These are phyloP conservation scores for Hirschfeldia incana DNA, from an alignment of 345 rosid species.

Conservation along the genomic window DNA sequence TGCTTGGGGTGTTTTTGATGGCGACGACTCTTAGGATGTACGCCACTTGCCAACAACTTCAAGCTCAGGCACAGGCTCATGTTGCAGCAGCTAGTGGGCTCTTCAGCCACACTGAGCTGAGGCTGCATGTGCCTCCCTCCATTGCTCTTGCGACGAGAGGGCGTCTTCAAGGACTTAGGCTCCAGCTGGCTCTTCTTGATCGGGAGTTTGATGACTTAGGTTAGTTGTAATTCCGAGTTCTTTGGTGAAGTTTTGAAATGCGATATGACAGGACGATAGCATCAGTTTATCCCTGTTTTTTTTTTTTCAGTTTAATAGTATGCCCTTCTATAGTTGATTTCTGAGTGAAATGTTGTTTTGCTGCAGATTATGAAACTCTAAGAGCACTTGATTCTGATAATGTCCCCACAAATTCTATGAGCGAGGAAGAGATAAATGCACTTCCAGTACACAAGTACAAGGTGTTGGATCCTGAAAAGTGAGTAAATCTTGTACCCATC, in stretches of 20 bases:
- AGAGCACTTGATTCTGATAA: slow-evolving; percentile 90
- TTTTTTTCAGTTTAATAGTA: background rate
- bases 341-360: slow-evolving; percentile 3
- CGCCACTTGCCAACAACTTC: slow-evolving; percentile 92
- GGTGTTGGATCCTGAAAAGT: slow-evolving; percentile 55
- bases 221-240: slow-evolving; percentile 18
- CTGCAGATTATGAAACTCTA: slow-evolving; percentile 85
- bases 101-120: slow-evolving; percentile 82
- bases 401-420: slow-evolving; percentile 70
- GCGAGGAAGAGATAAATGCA: slow-evolving; percentile 91
- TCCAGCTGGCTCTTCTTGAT: slow-evolving; percentile 96
- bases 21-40: slow-evolving; percentile 92
- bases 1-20: slow-evolving; percentile 84
- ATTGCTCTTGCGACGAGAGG: slow-evolving; percentile 90
- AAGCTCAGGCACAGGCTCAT: slow-evolving; percentile 93
- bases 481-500: slow-evolving; percentile 1
- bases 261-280: background rate
- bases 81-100: slow-evolving; percentile 86
- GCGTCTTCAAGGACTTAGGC: slow-evolving; percentile 87
- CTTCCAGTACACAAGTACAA: slow-evolving; percentile 88
- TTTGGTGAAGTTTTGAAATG: background rate
- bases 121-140: slow-evolving; percentile 88
- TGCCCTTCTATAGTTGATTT: background rate
- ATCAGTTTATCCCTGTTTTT: background rate
- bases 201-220: slow-evolving; percentile 95